Base-by-base conservation (phyloP, 2,329 filamentous ascomycete genomes). In the Fusarium sp. region DNA sequence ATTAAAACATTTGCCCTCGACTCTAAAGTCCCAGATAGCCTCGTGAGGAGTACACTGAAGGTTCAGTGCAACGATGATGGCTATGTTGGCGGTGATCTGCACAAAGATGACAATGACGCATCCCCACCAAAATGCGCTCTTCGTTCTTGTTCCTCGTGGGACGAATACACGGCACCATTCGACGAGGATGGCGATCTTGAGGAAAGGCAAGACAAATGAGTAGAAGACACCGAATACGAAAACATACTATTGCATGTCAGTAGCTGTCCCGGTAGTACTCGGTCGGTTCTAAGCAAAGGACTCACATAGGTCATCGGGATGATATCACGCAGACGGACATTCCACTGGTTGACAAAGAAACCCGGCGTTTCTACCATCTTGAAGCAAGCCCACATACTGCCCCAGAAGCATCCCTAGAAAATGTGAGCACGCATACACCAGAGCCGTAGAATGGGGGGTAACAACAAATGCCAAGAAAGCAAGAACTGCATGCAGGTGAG, bases 111-210 rank as follows among this genome's bases (percentile, higher is more conserved):
- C 67, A 10, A 65, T 12, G 51, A 79, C 66, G 67, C 78, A 83
- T 1, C 76, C 79, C 80, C 79, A 83, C 79, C 80, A 85, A 63
- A 84, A 83, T 7, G 66, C 22, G 35, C 67, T 80, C 9, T 73
- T 75, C 16, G 38, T 62, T 8, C 61, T 44, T 2, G 59, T 68
- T 22, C 74, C 74, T 35, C 49, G 61, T 1, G 79, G 75, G 7
- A 80, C 79, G 51, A 85, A 82, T 6, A 84, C 70, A 8, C 80
- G 77, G n/a, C 76, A 78, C 84, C 85, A 87, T 63, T 86, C 83
- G 10, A 84, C 53, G 14, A 86, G 77, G 55, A 86, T 85, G 14
- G 82, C 81, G 3, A 77, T 78, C 64, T 85, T 86, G 60, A 85
- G 68, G 7, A 84, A 75, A 0, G 82, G 80, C 2, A 85, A 79